Percentiles rank a stretch among this genome's conserved stretches.
Conservation (phyloP, 2,329 filamentous ascomycete species). For the Dothistroma septosporum region DNA sequence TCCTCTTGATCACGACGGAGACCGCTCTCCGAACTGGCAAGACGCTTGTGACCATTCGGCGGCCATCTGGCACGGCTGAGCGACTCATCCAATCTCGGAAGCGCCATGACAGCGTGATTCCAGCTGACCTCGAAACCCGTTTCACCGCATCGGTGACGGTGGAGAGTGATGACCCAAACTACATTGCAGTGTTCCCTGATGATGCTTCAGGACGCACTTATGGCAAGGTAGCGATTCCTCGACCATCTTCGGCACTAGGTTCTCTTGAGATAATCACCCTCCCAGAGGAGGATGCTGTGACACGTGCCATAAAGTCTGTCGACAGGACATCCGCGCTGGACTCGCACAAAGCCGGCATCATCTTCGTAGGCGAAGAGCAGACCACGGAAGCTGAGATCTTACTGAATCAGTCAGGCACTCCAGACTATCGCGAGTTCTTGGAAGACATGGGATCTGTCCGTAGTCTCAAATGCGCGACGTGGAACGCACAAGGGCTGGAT, state of each 20-base stretch:
- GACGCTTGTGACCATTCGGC: slow-evolving; percentile 32
- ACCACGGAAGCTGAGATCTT: slow-evolving; percentile 78
- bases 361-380: slow-evolving; percentile 88
- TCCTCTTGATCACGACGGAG: slow-evolving; percentile 70
- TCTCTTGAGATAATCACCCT: slow-evolving; percentile 55
- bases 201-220: slow-evolving; percentile 25
- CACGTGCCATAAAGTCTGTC: slow-evolving; percentile 73
- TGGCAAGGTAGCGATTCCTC: slow-evolving; percentile 51
- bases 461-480: slow-evolving; percentile 72
- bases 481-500: slow-evolving; percentile 92
- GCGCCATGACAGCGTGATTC: slow-evolving; percentile 12
- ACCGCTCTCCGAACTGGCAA: slow-evolving; percentile 51
- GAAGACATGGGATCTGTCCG: slow-evolving; percentile 77
- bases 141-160: slow-evolving; percentile 24
- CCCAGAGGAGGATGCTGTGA: slow-evolving; percentile 56
- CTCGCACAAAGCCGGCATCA: slow-evolving; percentile 89
- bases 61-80: slow-evolving; percentile 30
- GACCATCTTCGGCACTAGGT: slow-evolving; percentile 28
- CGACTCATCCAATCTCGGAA: slow-evolving; percentile 19
- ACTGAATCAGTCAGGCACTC: slow-evolving; percentile 77
- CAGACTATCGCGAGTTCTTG: slow-evolving; percentile 83
- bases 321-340: slow-evolving; percentile 88
- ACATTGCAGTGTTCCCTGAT: slow-evolving; percentile 30
- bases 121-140: slow-evolving; percentile 11
- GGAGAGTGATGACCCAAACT: slow-evolving; percentile 23